Evolutionary conservation across 2,329 filamentous ascomycete species (phyloP).

Genomic region (Fusarium multiceps): DNA sequence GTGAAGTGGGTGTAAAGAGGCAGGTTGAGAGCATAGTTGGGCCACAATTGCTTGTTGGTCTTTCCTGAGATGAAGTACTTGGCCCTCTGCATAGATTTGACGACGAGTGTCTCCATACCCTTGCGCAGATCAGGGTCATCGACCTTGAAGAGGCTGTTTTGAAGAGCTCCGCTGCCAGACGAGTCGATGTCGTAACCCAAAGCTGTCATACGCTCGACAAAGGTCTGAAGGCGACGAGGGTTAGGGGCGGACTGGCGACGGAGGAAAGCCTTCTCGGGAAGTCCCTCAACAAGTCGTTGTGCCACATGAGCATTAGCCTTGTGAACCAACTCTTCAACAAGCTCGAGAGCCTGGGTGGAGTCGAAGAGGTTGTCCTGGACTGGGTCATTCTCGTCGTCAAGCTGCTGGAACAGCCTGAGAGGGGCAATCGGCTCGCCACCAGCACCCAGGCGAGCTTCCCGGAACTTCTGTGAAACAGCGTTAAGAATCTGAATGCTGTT

Average conservation of each 20-base stretch:
- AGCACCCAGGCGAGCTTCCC: constrained; percentile 85
- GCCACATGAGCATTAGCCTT: constrained; percentile 93
- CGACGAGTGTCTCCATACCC: constrained; percentile 95
- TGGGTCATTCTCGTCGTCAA: constrained; percentile 97
- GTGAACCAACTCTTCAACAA: constrained; percentile 94
- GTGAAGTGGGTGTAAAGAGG: constrained; percentile 98
- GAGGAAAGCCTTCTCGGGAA: constrained; percentile 93
- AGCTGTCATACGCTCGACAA: constrained; percentile 91
- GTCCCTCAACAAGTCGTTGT: constrained; percentile 78
- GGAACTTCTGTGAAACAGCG: constrained; percentile 88
- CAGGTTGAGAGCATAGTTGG: constrained; percentile 92
- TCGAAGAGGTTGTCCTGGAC: constrained; percentile 97
- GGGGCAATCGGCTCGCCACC: constrained; percentile 83
- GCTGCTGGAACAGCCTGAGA: constrained; percentile 88
- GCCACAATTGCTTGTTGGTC: constrained; percentile 78
- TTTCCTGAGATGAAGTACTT: constrained; percentile 93
- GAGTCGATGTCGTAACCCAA: constrained; percentile 92
- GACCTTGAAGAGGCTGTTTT: constrained; percentile 95
- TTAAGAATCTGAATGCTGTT: constrained; percentile 86
- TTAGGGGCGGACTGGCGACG: constrained; percentile 89
- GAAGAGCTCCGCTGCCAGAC: constrained; percentile 87
- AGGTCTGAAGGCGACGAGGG: constrained; percentile 86
- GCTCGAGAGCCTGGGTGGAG: constrained; percentile 86
- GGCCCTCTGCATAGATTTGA: constrained; percentile 95
- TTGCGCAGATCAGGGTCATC: constrained; percentile 90